Evolutionary conservation across 495 filamentous ascomycete genomes (phyloP), one percentile per base, ranked within the genome.

Genomic region (Rusavskia elegans): DNA sequence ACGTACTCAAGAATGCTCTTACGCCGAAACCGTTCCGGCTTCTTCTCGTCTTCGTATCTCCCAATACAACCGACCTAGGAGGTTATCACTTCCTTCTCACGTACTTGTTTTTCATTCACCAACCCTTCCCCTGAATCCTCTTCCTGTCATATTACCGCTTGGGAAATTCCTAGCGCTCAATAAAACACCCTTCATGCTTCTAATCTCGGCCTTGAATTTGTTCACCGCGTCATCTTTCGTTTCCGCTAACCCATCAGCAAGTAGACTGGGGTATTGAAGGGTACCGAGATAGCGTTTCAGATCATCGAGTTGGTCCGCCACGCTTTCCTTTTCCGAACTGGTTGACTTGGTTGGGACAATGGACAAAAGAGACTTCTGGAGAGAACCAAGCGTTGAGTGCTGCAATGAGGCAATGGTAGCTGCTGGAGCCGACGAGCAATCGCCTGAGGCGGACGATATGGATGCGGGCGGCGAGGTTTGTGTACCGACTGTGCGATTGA

Each of bases 151-250:
- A 0, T 42, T 42, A 17, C 71, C 65, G 17, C 73, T 61, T 30
- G 78, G 78, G 53, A 81, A 81, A 57, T 80, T 81, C 55, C 80
- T 72, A 17, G 89, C 81, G 71, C 82, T 90, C 62, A 98, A 60
- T 64, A 98, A 69, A 45, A 89, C 83, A 17, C 92, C 90, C 72
- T 98, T 98, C n/a, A 97, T 80, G 56, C 87, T 78, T 48, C 88
- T 71, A 54, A 98, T 95, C 62, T 93, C 87, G 21, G 81, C 76
- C 67, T 84, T 89, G 16, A 93, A 77, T 61, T 72, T 78, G 27
- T 78, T 75, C 53, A 94, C 82, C 56, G 82, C 84, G 63, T 95
- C 90, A 37, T 89, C 67, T 77, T 71, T 29, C 64, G 56, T 49
- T 61, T 59, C 30, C 63, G 70, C 45, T 66, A 68, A 50, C 70